phyloP scores from a whole-genome alignment of 495 filamentous ascomycete species.

The Penicillium simplicissimum region DNA sequence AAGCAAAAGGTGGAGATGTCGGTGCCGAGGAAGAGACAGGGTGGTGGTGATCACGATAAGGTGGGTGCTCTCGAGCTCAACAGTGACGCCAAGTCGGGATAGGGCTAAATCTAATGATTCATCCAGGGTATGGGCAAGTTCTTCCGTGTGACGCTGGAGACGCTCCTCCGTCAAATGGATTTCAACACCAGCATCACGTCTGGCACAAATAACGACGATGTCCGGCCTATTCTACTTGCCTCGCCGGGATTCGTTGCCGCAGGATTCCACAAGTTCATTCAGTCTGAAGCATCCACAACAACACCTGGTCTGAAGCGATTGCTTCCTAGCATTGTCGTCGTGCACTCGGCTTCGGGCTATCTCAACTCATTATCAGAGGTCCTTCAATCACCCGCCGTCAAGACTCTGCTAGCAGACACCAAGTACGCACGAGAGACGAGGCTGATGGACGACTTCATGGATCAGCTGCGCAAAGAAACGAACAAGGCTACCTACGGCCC shows the following conservation, averaged over 20 bases:
- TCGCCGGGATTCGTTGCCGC: conserved; percentile 85
- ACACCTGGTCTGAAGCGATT: conserved; percentile 63
- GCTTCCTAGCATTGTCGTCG: conserved; percentile 68
- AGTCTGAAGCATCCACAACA: conserved; percentile 58
- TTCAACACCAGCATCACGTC: conserved; percentile 54
- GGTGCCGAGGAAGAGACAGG: conserved; percentile 76
- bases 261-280: conserved; percentile 78
- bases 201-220: conserved; percentile 36
- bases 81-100: no score
- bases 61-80: conserved; percentile 30
- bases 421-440: conserved; percentile 82
- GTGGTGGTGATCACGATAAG: conserved; percentile 64
- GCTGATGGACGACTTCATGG: conserved; percentile 84
- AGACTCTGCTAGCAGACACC: conserved; percentile 73
- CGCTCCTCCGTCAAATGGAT: conserved; percentile 76
- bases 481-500: conserved; percentile 90
- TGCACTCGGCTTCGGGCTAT: conserved; percentile 83
- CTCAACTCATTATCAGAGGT: conserved; percentile 85
- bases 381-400: conserved; percentile 74
- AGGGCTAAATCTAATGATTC: not conserved
- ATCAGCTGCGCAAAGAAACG: conserved; percentile 79
- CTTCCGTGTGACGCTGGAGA: conserved; percentile 74
- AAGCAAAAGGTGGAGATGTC: conserved; percentile 83
- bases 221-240: conserved; percentile 78
- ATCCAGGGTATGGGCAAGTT: conserved; percentile 71